A percentile compares a stretch with the other conserved stretches of the same genome.
Conservation (phyloP, 768 basidiomycete species). For the Hypholoma fasciculare region DNA sequence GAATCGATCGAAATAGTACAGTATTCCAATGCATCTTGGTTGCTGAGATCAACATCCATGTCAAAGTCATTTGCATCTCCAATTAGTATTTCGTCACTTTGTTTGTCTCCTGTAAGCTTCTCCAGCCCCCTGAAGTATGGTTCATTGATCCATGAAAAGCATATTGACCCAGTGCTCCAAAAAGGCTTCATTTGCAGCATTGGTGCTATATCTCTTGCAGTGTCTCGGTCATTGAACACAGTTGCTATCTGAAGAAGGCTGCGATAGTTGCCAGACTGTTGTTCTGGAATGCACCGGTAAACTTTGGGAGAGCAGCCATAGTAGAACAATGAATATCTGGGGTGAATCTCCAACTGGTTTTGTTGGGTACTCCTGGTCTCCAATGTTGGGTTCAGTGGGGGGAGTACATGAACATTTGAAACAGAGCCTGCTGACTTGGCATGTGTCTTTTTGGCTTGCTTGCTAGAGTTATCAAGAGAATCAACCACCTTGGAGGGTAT, state of each 20-base stretch:
- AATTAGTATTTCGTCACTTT: too few species aligned
- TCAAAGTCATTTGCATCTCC: too few species aligned
- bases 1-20: too few species aligned
- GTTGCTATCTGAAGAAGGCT: not conserved
- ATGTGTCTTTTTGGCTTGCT: not conserved
- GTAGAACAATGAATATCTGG: constrained; percentile 5
- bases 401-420: not conserved
- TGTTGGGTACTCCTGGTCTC: too few species aligned
- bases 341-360: not conserved
- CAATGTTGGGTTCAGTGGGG: not conserved
- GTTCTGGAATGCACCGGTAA: constrained; percentile 3
- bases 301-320: constrained; percentile 9
- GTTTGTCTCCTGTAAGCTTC: too few species aligned
- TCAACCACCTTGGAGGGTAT: not conserved
- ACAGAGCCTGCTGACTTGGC: not conserved
- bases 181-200: not conserved
- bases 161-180: not conserved
- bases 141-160: not conserved
- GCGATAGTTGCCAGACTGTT: not conserved
- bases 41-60: too few species aligned
- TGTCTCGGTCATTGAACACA: not conserved
- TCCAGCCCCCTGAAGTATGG: not conserved
- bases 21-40: too few species aligned
- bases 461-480: not conserved
- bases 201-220: not conserved